A percentile compares a stretch with the other conserved stretches of the same genome.
Conservation (phyloP, 129 eudicot genomes). For the sunflower (Helianthus annuus) region HanXRQr2.0-SUNRISE NC_035434.2:86364681-86365180, state of each 20-base stretch:
- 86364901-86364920: constrained; percentile 57
- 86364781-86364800: constrained; percentile 82
- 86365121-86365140: too few relatives aligned
- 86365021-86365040: constrained; percentile 42
- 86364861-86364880: constrained; percentile 71
- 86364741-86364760: constrained; percentile 8
- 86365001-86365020: constrained; percentile 45
- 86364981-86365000: constrained; percentile 63
- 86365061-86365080: constrained; percentile 36
- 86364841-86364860: constrained; percentile 80
- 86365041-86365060: constrained; percentile 42
- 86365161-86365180: too few relatives aligned
- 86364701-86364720: constrained; percentile 58
- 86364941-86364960: constrained; percentile 80
- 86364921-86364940: constrained; percentile 87
- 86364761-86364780: not conserved
- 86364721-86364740: constrained; percentile 6
- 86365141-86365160: too few relatives aligned
- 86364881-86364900: constrained; percentile 48
- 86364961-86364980: constrained; percentile 69
- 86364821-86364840: constrained; percentile 89
- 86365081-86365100: constrained; percentile 55
- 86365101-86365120: constrained; percentile 18
- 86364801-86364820: constrained; percentile 90
- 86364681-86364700: constrained; percentile 40